phyloP scores from a whole-genome alignment of 1,284 basidiomycete species.

The Cryptococcus sp. region DNA sequence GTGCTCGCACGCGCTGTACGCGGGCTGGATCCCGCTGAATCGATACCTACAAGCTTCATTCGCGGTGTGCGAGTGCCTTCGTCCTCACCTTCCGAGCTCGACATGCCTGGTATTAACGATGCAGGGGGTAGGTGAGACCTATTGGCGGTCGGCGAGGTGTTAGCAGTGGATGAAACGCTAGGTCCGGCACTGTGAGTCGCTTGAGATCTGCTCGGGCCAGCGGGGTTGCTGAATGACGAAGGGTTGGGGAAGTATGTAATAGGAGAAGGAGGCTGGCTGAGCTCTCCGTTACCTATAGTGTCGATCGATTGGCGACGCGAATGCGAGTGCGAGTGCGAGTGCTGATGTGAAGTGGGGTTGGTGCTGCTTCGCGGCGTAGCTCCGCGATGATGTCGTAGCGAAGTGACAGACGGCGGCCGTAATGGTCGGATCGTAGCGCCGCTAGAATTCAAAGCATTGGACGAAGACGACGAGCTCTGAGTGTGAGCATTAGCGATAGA shows the following conservation, averaged over 20 bases:
- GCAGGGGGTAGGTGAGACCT: constrained; percentile 2
- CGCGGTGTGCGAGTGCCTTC: constrained; percentile 16
- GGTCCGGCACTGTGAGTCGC: constrained; percentile 6
- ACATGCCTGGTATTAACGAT: constrained; percentile 7
- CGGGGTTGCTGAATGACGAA: constrained; percentile 31
- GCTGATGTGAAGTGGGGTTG: neutral
- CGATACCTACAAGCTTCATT: constrained; percentile 9
- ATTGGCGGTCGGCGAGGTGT: constrained; percentile 6
- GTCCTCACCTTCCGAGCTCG: constrained; percentile 6
- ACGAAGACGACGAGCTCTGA: neutral
- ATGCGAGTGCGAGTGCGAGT: constrained; percentile 6
- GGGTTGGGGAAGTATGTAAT: constrained; percentile 50
- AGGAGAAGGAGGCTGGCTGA: constrained; percentile 36
- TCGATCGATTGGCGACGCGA: constrained; percentile 22
- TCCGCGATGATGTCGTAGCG: constrained; percentile 14
- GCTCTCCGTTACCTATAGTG: constrained; percentile 3
- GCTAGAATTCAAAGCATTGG: constrained; percentile 3
- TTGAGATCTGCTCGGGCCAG: neutral
- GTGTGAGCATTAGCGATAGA: constrained; percentile 1
- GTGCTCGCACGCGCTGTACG: constrained; percentile 8
- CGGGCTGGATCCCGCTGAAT: constrained; percentile 15
- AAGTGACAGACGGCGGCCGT: constrained; percentile 21
- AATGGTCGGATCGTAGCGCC: constrained; percentile 13
- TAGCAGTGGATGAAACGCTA: constrained; percentile 1
- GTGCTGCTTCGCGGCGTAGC: neutral